A percentile compares a stretch with the other conserved stretches of the same genome.
phyloP scores from a whole-genome alignment of 306 rosid genomes.

The Ochetophila trinervis region DNA sequence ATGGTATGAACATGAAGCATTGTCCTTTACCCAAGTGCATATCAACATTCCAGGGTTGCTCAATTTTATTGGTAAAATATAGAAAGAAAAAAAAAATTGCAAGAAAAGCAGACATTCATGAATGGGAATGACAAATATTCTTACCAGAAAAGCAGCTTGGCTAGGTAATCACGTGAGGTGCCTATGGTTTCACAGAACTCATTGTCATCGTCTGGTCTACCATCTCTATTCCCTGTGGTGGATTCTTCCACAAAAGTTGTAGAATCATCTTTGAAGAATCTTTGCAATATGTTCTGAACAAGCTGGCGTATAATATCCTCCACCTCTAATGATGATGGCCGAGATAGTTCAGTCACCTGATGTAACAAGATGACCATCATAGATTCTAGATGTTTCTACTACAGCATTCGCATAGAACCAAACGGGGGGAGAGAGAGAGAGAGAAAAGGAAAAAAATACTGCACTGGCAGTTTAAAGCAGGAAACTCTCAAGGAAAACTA shows the following conservation, averaged over 20 bases:
- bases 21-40: not conserved
- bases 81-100: not conserved
- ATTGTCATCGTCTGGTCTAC: slow-evolving; percentile 31
- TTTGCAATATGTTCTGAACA: slow-evolving; percentile 61
- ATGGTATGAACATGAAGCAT: slow-evolving; percentile 4
- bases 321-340: slow-evolving; percentile 79
- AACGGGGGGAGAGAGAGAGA: not conserved
- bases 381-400: not conserved
- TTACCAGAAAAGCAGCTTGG: slow-evolving; percentile 96
- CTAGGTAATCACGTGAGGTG: slow-evolving; percentile 90
- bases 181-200: slow-evolving; percentile 46
- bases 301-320: slow-evolving; percentile 87
- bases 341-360: slow-evolving; percentile 80
- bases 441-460: not conserved
- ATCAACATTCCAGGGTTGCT: slow-evolving; percentile 2
- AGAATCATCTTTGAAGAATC: slow-evolving; percentile 56
- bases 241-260: slow-evolving; percentile 40
- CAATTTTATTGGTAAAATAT: not conserved
- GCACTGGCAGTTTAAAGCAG: not conserved
- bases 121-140: slow-evolving; percentile 25
- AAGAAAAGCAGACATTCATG: not conserved
- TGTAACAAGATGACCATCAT: slow-evolving; percentile 21
- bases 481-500: not conserved
- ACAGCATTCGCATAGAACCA: not conserved
- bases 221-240: slow-evolving; percentile 34